Conservation (phyloP, 2,329 filamentous ascomycete species). For the Cryphonectria naterciae region DNA sequence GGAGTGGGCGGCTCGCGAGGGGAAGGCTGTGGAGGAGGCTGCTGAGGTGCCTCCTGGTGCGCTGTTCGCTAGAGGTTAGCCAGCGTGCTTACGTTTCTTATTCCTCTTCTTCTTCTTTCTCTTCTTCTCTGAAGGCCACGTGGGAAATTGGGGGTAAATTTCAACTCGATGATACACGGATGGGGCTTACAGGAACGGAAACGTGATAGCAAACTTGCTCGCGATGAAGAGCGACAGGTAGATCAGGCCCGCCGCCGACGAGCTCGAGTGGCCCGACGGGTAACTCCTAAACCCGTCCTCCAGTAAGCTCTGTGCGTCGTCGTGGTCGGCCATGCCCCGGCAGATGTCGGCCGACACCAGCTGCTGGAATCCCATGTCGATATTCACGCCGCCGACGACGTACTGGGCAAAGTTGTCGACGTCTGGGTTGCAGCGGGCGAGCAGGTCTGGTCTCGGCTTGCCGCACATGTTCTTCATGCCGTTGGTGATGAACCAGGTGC, state of each 20-base stretch:
- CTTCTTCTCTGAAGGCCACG: neutral
- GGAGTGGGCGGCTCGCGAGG: conserved; percentile 60
- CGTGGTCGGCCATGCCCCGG: conserved; percentile 50
- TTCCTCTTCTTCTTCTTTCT: neutral
- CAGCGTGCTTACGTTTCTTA: neutral
- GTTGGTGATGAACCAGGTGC: conserved; percentile 79
- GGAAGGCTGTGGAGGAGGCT: conserved; percentile 67
- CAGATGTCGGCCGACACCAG: conserved; percentile 82
- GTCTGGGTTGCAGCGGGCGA: conserved; percentile 79
- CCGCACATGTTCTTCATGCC: conserved; percentile 80
- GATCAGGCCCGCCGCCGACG: conserved; percentile 77
- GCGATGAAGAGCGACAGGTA: conserved; percentile 89
- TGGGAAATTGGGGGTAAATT: neutral
- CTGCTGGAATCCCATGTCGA: conserved; percentile 58
- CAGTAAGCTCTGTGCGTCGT: conserved; percentile 56
- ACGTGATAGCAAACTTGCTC: conserved; percentile 76
- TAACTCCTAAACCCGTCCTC: conserved; percentile 87
- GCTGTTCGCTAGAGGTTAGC: conserved; percentile 29
- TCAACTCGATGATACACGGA: neutral
- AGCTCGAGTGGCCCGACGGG: conserved; percentile 76
- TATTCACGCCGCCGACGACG: conserved; percentile 64
- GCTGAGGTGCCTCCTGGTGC: conserved; percentile 49
- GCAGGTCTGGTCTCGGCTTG: conserved; percentile 78
- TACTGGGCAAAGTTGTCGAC: conserved; percentile 62
- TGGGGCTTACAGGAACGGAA: conserved; percentile 62